Evolutionary conservation across 2,329 filamentous ascomycete species (phyloP), one percentile per base, ranked within the genome.

Genomic region (Penicillium crustosum): DNA sequence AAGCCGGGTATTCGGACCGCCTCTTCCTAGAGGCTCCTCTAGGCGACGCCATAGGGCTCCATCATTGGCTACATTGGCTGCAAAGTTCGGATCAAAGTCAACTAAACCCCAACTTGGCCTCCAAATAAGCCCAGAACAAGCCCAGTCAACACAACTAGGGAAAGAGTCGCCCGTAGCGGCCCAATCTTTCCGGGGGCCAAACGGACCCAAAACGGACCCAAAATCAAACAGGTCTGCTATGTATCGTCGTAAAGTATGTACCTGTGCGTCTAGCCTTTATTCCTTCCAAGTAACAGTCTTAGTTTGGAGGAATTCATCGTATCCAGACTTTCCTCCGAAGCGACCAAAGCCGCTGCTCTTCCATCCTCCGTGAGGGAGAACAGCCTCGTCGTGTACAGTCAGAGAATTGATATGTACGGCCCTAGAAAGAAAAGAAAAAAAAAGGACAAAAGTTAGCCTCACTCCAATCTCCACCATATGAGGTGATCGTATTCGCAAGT

Each of bases 321-420:
- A 70, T 0, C 84, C 86, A 25, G 58, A 53, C 5, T 73, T 62
- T 1, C 80, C 77, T 60, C 83, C 83, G 70, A 89, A 89, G 3
- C 86, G 75, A 2, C 86, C 87, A 62, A 81, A 87, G 0, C 87
- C 87, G 52, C 53, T 55, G 17, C 53, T 55, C 39, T 55, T 89
- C 53, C 79, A 79, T 13, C 87, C 87, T n/a, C 87, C 87, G 66
- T 89, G 86, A 0, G 87, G 86, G 59, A 89, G 71, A 0, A 73
- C 75, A 6, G 80, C 69, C 71, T 89, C 86, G 64, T 89, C 87
- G 64, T 89, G 86, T 5, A 89, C 74, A 2, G 81, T 86, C 79
- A 86, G 83, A 44, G 77, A 77, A 70, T 89, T 89, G 68, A 89
- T 86, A 54, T 72, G 69, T 3, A 73, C 69, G 31, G 70, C 70